Conservation (phyloP, 768 basidiomycete genomes). For the Naganishia randhawae region DNA sequence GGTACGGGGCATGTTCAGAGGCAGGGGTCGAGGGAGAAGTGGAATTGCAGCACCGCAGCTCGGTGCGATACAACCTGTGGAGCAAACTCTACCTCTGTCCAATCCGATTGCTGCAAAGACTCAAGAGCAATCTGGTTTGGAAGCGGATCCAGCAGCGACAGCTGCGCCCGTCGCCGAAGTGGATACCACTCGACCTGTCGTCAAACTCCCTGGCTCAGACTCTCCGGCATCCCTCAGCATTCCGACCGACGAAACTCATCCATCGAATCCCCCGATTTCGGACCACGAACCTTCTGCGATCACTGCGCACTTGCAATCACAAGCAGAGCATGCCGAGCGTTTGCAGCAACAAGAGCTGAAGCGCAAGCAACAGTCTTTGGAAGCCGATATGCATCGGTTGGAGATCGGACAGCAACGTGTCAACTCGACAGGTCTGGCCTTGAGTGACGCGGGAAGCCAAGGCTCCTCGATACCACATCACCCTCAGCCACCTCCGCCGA, state of each 20-base stretch:
- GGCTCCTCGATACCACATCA: slow-evolving; percentile 21
- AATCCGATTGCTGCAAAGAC: neutral
- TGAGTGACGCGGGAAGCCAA: slow-evolving; percentile 24
- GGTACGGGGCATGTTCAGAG: slow-evolving; percentile 24
- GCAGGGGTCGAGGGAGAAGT: slow-evolving; percentile 14
- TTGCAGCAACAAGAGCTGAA: slow-evolving; percentile 28
- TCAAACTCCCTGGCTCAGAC: slow-evolving; percentile 24
- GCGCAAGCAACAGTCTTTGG: slow-evolving; percentile 14
- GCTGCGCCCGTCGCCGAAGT: neutral
- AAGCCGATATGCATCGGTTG: slow-evolving; percentile 25
- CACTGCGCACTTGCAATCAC: slow-evolving; percentile 23
- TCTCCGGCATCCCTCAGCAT: neutral
- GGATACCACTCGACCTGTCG: slow-evolving; percentile 1
- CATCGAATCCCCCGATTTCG: slow-evolving; percentile 3
- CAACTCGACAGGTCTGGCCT: slow-evolving; percentile 8
- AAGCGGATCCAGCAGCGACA: neutral
- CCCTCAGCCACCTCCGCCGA: neutral
- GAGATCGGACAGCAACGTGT: slow-evolving; percentile 26
- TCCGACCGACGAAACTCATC: neutral
- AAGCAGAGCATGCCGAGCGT: slow-evolving; percentile 29
- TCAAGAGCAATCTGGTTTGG: neutral
- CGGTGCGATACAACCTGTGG: neutral
- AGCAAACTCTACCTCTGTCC: neutral
- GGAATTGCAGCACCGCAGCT: neutral
- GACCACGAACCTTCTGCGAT: slow-evolving; percentile 23